These are phyloP conservation scores for Aciculoconidium aculeatum DNA, from an alignment of 805 yeast species.

Conservation along the genomic window DNA sequence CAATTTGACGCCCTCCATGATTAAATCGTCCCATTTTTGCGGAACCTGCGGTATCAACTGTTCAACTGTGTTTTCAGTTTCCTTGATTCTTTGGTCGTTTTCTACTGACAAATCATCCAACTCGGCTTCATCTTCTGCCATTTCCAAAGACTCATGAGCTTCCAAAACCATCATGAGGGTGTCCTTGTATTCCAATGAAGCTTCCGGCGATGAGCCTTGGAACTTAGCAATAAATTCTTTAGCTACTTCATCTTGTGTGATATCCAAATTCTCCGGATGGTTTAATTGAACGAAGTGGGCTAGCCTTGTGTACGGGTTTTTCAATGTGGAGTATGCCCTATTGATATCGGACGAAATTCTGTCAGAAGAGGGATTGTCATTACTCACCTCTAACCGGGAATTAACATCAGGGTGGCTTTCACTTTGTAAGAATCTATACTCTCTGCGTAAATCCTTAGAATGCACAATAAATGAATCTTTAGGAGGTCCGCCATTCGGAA, in stretches of 20 bases:
- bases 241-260: conserved; percentile 52
- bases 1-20: conserved; percentile 60
- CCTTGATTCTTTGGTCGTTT: conserved; percentile 51
- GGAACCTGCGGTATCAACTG: conserved; percentile 36
- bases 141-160: conserved; percentile 76
- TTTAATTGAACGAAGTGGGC: conserved; percentile 30
- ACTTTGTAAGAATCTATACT: conserved; percentile 69
- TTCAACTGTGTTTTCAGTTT: conserved; percentile 40
- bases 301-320: conserved; percentile 60
- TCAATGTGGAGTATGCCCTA: conserved; percentile 68
- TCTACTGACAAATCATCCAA: conserved; percentile 45
- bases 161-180: conserved; percentile 75
- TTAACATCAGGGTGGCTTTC: conserved; percentile 75
- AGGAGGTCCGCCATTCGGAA: conserved; percentile 63
- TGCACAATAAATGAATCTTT: conserved; percentile 54
- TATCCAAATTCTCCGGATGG: conserved; percentile 41
- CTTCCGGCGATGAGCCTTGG: conserved; percentile 25
- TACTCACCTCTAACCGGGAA: conserved; percentile 10
- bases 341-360: conserved; percentile 54
- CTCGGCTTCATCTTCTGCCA: conserved; percentile 54
- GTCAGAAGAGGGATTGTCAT: conserved; percentile 10
- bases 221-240: conserved; percentile 38
- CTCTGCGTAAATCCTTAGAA: conserved; percentile 53
- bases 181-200: conserved; percentile 39
- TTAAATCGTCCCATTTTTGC: conserved; percentile 46